phyloP scores from a whole-genome alignment of 1,284 basidiomycete genomes.

The Pholiota adiposa region DNA sequence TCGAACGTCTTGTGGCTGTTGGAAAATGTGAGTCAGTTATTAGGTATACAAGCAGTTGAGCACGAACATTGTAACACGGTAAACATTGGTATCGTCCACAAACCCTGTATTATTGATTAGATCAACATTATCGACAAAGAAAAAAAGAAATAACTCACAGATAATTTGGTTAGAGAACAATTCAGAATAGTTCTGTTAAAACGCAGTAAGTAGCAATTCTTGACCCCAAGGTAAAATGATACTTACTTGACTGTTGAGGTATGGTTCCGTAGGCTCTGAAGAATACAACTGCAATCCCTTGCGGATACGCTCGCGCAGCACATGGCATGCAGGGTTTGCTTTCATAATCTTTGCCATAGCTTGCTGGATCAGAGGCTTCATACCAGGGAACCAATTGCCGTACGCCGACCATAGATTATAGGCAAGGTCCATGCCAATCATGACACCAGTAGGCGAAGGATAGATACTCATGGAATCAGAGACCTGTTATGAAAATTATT shows the following conservation, averaged over 20 bases:
- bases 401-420: constrained; percentile 99
- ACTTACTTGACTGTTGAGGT: constrained; percentile 86
- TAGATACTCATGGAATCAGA: constrained; percentile 98
- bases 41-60: constrained; percentile 2
- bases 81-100: constrained; percentile 99
- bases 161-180: constrained; percentile 99
- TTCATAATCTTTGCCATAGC: constrained; percentile 99
- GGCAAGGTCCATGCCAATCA: constrained; percentile 98
- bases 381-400: constrained; percentile 99
- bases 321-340: constrained; percentile 97
- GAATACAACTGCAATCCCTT: constrained; percentile 99
- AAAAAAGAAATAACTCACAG: constrained; percentile 56
- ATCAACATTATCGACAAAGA: constrained; percentile 14
- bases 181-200: constrained; percentile 87
- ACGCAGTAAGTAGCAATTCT: not conserved
- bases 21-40: constrained; percentile 11
- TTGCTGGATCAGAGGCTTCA: constrained; percentile 98
- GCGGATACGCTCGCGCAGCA: constrained; percentile 96
- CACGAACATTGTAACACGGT: constrained; percentile 94
- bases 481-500: constrained; percentile 49
- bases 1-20: constrained; percentile 96
- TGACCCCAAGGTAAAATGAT: constrained; percentile 11
- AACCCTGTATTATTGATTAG: constrained; percentile 63
- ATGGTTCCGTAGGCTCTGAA: constrained; percentile 98
- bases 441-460: constrained; percentile 96